These are phyloP conservation scores for Sugiyamaella grinbergsii DNA, from an alignment of 1,139 yeast genomes.

Conservation along the genomic window DNA sequence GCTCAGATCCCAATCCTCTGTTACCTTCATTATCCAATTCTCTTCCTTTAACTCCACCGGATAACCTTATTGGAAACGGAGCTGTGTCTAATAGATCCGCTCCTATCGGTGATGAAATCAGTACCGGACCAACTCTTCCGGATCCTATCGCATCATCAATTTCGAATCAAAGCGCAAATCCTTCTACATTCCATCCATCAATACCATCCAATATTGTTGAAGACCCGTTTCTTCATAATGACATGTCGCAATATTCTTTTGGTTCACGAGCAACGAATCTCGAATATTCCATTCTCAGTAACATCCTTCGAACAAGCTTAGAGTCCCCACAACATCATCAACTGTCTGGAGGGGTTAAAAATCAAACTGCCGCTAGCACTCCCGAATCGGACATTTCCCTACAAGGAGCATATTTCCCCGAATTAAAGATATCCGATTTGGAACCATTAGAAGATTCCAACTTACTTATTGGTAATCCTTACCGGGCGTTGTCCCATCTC, in stretches of 20 bases:
- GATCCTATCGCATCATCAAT: background rate
- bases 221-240: constrained; percentile 13
- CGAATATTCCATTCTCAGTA: constrained; percentile 77
- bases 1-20: background rate
- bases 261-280: constrained; percentile 79
- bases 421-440: constrained; percentile 21
- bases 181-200: background rate
- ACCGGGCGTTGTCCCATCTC: background rate
- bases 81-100: background rate
- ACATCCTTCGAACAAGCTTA: constrained; percentile 51
- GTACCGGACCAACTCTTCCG: background rate
- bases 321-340: constrained; percentile 16
- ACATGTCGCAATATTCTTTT: constrained; percentile 43
- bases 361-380: constrained; percentile 19
- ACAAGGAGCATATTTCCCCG: constrained; percentile 22
- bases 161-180: background rate
- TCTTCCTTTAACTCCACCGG: constrained; percentile 28
- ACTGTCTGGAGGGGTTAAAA: constrained; percentile 12
- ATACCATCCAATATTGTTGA: constrained; percentile 4
- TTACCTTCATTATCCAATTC: constrained; percentile 9
- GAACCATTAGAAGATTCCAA: constrained; percentile 5
- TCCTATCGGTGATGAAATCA: background rate
- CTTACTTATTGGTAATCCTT: background rate
- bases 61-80: constrained; percentile 2
- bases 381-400: constrained; percentile 22